A percentile compares a stretch with the other conserved stretches of the same genome.
Conservation (phyloP, 2,329 filamentous ascomycete genomes). For the Cercospora sp. region DNA sequence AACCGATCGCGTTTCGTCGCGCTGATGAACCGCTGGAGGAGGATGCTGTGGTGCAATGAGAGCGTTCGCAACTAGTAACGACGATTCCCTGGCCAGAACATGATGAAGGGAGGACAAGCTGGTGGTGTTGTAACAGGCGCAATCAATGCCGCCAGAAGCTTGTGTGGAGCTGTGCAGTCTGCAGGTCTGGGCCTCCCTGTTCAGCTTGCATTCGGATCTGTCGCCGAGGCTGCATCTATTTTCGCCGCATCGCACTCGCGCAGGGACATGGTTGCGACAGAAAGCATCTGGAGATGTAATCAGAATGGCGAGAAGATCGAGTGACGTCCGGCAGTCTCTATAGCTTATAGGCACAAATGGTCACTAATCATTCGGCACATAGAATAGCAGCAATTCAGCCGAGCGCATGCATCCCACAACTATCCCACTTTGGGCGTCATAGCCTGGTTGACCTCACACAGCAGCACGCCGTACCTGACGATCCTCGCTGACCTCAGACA, state of each 20-base stretch:
- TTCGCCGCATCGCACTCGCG: background rate
- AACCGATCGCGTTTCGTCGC: background rate
- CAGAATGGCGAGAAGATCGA: background rate
- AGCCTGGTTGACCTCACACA: background rate
- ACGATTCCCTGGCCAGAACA: background rate
- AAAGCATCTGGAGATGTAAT: background rate
- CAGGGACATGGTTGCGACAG: background rate
- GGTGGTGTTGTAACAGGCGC: background rate
- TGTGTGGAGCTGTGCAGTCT: background rate
- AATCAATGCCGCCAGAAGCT: background rate
- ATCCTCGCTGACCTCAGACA: background rate
- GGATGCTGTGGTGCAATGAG: background rate
- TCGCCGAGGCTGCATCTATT: background rate
- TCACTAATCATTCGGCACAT: background rate
- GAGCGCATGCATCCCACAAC: background rate
- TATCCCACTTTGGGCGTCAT: background rate
- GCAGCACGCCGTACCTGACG: background rate
- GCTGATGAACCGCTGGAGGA: background rate
- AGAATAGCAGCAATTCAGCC: background rate
- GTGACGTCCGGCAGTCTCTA: background rate
- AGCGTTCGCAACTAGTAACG: background rate
- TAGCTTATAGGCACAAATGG: background rate
- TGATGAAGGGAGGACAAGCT: background rate
- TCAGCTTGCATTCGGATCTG: background rate
- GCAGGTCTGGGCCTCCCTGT: background rate